Base-by-base conservation (phyloP, 257 asterid genomes). In the Prunella vulgaris region DNA sequence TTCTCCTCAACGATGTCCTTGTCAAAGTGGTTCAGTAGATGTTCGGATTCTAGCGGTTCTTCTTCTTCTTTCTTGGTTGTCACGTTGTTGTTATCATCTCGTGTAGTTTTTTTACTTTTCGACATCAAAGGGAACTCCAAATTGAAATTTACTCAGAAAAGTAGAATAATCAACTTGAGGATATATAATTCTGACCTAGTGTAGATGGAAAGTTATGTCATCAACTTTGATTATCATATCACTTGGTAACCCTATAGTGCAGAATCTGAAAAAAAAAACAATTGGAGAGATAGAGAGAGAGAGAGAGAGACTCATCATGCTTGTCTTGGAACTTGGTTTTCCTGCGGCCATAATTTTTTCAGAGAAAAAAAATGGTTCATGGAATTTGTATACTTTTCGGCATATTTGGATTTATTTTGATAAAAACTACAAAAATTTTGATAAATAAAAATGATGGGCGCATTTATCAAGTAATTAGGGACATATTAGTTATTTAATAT, bases 181-280 rank as follows among this genome's bases (percentile, higher is more conserved):
- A 22, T 10, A 3, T 13, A 18, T 7, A 28, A 40, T 17, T 60
- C 75, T 7, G 60, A 92, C 98, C 95, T 87, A 89, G 79, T 94
- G 99, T 18, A 94, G 97, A 75, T 94, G 99, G 65, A 91, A 94
- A 68, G 96, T 63, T 96, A 94, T 91, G 32, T 86, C 93, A 25
- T 84, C 97, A 1, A 87, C 99, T 76, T 91, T 90, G 46, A 91
- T 84, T 24, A 81, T 74, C 32, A 91, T 78, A 69, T 94, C 99
- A 66, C 98, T 91, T 0, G 97, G 95, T 60, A 94, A 76, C n/a
- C 99, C 99, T 0, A 96, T 87, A 7, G 96, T 89, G 86, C 97
- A 94, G 64, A 94, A 94, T 97, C 98, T 92, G 87, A 46, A 70
- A 71, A 9, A 68, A 51, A 68, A 68, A 76, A 67, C 63, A 59